These are phyloP conservation scores for Capsella rubella DNA, from an alignment of 441 rosid genomes.

Conservation along the genomic window DNA sequence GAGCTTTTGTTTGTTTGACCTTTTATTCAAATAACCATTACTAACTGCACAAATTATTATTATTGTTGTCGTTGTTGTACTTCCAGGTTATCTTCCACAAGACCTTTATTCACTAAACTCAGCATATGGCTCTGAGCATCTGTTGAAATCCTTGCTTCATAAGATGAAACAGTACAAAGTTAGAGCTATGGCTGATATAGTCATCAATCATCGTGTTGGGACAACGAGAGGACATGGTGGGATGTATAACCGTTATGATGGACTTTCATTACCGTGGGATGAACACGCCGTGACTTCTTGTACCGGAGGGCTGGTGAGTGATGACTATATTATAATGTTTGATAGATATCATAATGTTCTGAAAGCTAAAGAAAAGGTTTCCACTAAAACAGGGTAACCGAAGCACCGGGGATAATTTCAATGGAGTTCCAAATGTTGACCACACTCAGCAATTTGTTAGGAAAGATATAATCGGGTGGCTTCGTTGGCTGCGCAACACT, in stretches of 20 bases:
- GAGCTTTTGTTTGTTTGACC: background rate
- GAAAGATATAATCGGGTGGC: conserved; percentile 80
- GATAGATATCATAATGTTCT: background rate
- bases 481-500: conserved; percentile 72
- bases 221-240: conserved; percentile 88
- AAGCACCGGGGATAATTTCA: conserved; percentile 91
- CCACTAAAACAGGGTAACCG: conserved; percentile 60
- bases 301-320: conserved; percentile 84
- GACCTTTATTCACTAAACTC: conserved; percentile 84
- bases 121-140: conserved; percentile 86
- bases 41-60: conserved; percentile 1
- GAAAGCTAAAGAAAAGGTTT: conserved; percentile 12
- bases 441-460: conserved; percentile 87
- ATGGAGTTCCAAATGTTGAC: conserved; percentile 94
- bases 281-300: conserved; percentile 93
- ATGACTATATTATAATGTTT: conserved; percentile 5
- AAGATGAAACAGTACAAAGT: conserved; percentile 81
- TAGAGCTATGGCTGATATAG: conserved; percentile 96
- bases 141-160: conserved; percentile 66
- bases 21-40: background rate
- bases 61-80: background rate
- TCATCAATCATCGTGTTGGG: conserved; percentile 93
- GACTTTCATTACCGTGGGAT: conserved; percentile 81
- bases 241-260: conserved; percentile 88
- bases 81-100: conserved; percentile 91